These are phyloP conservation scores for Penicillium sp. DNA, from an alignment of 2,329 filamentous ascomycete genomes.

Conservation along the genomic window DNA sequence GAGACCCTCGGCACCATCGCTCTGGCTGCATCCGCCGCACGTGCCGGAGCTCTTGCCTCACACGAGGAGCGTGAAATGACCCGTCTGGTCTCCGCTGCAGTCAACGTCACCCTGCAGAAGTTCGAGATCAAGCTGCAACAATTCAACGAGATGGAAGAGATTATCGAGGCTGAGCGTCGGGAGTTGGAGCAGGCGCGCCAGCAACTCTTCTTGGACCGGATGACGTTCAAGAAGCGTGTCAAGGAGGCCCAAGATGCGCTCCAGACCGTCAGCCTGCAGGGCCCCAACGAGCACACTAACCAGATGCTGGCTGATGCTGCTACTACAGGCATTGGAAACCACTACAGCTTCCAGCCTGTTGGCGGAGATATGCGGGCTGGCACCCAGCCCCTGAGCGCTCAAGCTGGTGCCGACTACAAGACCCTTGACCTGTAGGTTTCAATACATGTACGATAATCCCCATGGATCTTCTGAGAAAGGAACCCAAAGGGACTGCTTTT, in stretches of 20 bases:
- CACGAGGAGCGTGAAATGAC: slow-evolving; percentile 97
- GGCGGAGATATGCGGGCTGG: slow-evolving; percentile 25
- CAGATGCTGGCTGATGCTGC: slow-evolving; percentile 30
- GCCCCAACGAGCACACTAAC: slow-evolving; percentile 35
- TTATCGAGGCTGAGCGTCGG: slow-evolving; percentile 81
- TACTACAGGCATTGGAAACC: slow-evolving; percentile 31
- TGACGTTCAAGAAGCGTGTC: slow-evolving; percentile 81
- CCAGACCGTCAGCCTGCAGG: slow-evolving; percentile 36
- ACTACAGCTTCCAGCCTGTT: slow-evolving; percentile 35
- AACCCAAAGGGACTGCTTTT: slow-evolving; percentile 7
- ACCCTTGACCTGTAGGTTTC: slow-evolving; percentile 34
- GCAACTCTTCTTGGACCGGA: slow-evolving; percentile 82
- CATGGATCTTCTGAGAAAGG: slow-evolving; percentile 15
- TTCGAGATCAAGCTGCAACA: slow-evolving; percentile 91
- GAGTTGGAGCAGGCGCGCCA: slow-evolving; percentile 87
- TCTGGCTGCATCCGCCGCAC: slow-evolving; percentile 74
- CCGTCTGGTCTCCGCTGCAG: slow-evolving; percentile 77
- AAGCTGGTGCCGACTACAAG: slow-evolving; percentile 36
- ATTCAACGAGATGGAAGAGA: slow-evolving; percentile 90
- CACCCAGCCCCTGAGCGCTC: slow-evolving; percentile 35
- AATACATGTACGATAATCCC: slow-evolving; percentile 21
- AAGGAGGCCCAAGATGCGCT: slow-evolving; percentile 70
- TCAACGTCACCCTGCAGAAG: slow-evolving; percentile 91
- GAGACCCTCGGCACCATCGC: slow-evolving; percentile 60
- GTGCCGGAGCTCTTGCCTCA: slow-evolving; percentile 77